Base-by-base conservation (phyloP, 73 alveolate genomes). In the Durusdinium trenchii region DNA sequence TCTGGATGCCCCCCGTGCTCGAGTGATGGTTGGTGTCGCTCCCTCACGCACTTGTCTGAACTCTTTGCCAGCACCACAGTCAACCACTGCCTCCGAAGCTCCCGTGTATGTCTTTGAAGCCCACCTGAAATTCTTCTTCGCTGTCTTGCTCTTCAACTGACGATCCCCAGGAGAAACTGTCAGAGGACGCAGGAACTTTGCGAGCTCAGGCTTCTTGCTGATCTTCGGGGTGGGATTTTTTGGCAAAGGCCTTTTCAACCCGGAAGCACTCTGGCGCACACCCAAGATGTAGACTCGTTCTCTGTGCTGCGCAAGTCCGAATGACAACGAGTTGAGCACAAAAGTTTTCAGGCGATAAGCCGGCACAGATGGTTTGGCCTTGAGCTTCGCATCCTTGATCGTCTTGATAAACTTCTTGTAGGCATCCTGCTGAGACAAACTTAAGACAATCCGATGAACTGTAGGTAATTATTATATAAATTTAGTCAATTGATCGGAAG, bases 231-330 rank as follows among this genome's bases (percentile, higher is more conserved):
- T 20, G 42, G 45, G 10, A 40, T 43, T 23, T 18, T 18, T 45
- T 36, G 87, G 87, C 14, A 16, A 0, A 10, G 60, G 38, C 60
- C 87, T 10, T 28, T 76, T 76, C 62, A 76, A 45, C 1, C 87
- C 87, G 4, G 23, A 43, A 38, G 62, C 36, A 60, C 87, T 76
- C 40, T 76, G 87, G 16, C 61, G 32, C 26, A 76, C 87, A 7
- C 87, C 87, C 10, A 76, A 26, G 62, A 76, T 76, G 87, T 76
- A 76, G 42, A 76, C 54, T 23, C 87, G 60, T 40, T 76, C 62
- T 6, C 87, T 10, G 38, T 76, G 42, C 61, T 76, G 87, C 1
- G 87, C 62, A 35, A 76, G 62, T 40, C 87, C 87, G 45, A 43
- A 76, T 0, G 7, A 0, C 62, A 76, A 3, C 4, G 42, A 26